Evolutionary conservation across 2,329 filamentous ascomycete species (phyloP), one percentile per base, ranked within the genome.

Genomic region (Sphaceloma murrayae): DNA sequence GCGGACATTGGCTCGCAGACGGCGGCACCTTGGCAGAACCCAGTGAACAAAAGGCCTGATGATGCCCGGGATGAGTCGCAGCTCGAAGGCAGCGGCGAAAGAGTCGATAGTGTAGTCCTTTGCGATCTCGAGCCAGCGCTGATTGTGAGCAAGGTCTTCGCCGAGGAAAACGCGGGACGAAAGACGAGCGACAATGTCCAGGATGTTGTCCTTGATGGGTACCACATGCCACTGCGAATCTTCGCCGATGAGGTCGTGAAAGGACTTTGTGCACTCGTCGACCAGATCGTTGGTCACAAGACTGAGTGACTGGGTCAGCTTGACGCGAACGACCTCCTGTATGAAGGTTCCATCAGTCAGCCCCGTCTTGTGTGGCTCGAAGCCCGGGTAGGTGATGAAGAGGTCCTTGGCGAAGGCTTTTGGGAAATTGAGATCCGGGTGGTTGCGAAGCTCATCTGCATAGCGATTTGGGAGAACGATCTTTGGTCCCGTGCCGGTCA

Each of bases 91-190:
- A 3, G 56, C 61, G 1, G 56, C 47, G 17, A 63, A 61, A 1
- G 62, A 48, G 14, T 64, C 59, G 31, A 59, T 51, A 1, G 61
- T 60, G 51, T 65, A 66, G 24, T 53, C 46, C 11, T 55, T 58
- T 26, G 57, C 51, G 2, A 58, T 54, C 1, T 56, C 46, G 11
- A 66, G 52, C 65, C 66, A 69, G 43, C 59, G 52, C 44, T 59
- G 52, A 46, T 67, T 63, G 17, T 57, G 56, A 42, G 60, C 62
- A 5, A 65, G 51, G 4, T 50, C 47, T 3, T 59, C 53, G 13
- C 66, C 64, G 21, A 64, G 57, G 42, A 68, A 63, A 30, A 69
- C 56, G 13, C 65, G 58, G 1, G 62, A 60, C 1, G 63, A 64
- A 4, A 66, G 52, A 11, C 65, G 60, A 7, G 62, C 57, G 21